Evolutionary conservation across 2,329 filamentous ascomycete genomes (phyloP).

Genomic region (Ascosphaera apis): DNA sequence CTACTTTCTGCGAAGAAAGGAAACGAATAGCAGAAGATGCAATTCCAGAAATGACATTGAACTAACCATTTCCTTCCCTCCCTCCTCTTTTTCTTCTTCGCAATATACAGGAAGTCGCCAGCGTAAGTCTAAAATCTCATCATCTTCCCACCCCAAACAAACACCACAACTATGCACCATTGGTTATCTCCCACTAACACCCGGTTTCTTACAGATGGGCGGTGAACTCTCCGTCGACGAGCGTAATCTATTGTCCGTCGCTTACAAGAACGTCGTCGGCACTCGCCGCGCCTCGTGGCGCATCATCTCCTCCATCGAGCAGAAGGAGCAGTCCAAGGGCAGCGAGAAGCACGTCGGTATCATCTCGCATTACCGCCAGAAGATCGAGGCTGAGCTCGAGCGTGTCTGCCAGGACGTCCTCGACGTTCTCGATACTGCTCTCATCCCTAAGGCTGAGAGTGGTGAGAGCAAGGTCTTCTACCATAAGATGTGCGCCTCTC

Average conservation of each 20-base stretch:
- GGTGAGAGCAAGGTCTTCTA: conserved; percentile 99
- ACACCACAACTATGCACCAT: conserved; percentile 7
- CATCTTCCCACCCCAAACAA: conserved; percentile 4
- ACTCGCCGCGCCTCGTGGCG: conserved; percentile 96
- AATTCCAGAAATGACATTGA: too few species aligned
- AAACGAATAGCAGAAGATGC: too few species aligned
- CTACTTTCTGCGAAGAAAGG: too few species aligned
- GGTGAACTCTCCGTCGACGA: conserved; percentile 47
- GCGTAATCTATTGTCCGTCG: conserved; percentile 86
- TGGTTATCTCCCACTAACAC: conserved; percentile 3
- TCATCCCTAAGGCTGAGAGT: conserved; percentile 88
- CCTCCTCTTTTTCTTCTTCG: conserved; percentile 2
- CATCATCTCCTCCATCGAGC: conserved; percentile 98
- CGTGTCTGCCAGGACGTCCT: conserved; percentile 97
- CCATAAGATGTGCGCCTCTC: conserved; percentile 78
- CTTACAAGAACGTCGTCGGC: conserved; percentile 99
- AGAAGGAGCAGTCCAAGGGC: conserved; percentile 99
- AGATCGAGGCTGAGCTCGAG: conserved; percentile 95
- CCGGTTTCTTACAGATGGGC: conserved; percentile 27
- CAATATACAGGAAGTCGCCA: conserved; percentile 83
- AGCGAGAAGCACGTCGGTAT: conserved; percentile 80
- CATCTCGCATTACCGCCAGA: conserved; percentile 93
- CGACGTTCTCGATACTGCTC: conserved; percentile 72
- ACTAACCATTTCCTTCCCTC: conserved; percentile 1
- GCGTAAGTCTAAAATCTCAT: conserved; percentile 37